Evolutionary conservation across 1,284 basidiomycete genomes (phyloP).

Genomic region (Melampsora americana): DNA sequence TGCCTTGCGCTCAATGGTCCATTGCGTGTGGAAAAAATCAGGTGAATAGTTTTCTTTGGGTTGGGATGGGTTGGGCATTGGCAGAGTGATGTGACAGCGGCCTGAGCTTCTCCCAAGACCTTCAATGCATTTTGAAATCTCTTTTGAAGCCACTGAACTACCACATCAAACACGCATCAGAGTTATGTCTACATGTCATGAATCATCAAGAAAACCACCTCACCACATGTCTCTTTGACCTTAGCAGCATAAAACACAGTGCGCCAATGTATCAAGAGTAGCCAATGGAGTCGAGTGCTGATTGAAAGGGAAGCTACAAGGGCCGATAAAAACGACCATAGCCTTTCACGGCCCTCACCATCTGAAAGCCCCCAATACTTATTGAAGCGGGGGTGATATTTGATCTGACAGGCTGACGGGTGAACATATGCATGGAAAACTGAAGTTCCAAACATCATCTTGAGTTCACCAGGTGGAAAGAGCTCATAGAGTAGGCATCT

Average conservation of each 20-base stretch:
- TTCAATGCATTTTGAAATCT: not conserved
- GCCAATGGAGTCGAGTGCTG: not conserved
- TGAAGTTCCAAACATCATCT: too few species aligned
- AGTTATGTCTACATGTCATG: not conserved
- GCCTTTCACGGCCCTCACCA: too few species aligned
- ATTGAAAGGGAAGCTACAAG: not conserved
- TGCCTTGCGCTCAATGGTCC: too few species aligned
- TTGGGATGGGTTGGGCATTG: not conserved
- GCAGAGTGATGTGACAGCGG: not conserved
- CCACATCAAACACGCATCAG: not conserved
- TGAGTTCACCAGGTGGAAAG: too few species aligned
- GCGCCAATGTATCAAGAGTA: not conserved
- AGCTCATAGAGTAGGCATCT: too few species aligned
- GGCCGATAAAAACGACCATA: too few species aligned
- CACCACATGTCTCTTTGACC: not conserved
- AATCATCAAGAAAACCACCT: not conserved
- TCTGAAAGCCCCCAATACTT: too few species aligned
- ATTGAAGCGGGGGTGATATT: too few species aligned
- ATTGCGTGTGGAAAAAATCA: too few species aligned
- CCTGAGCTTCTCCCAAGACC: not conserved
- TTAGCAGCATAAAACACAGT: not conserved
- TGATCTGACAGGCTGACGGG: too few species aligned
- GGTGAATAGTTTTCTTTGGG: too few species aligned
- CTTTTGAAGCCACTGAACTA: not conserved
- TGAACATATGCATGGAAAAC: too few species aligned